phyloP scores from a whole-genome alignment of 768 basidiomycete species.

The Trametes elegans region DNA sequence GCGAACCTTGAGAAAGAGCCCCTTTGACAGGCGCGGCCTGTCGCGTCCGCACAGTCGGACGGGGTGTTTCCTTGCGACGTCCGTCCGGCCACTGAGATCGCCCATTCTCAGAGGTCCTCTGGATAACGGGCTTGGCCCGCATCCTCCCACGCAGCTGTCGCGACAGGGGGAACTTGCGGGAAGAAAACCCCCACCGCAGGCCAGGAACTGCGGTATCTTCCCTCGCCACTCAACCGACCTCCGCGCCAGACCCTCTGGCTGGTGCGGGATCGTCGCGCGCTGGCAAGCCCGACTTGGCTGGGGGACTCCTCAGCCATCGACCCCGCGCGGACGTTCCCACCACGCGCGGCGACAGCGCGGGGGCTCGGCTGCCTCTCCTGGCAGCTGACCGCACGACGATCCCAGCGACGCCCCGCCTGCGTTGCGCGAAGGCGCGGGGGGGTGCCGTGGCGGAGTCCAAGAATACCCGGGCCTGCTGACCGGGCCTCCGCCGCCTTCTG shows the following conservation, averaged over 20 bases:
- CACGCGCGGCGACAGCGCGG: background rate
- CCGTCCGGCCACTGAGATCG: background rate
- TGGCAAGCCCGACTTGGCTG: background rate
- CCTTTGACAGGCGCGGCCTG: background rate
- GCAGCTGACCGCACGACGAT: constrained; percentile 16
- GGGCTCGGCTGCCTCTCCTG: background rate
- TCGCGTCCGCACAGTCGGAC: background rate
- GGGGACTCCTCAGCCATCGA: no score
- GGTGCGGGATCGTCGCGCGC: no score
- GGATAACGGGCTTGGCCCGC: background rate
- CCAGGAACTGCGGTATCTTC: background rate
- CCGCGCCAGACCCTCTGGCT: no score
- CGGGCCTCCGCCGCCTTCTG: background rate
- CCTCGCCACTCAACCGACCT: no score
- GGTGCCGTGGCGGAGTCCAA: constrained; percentile 2
- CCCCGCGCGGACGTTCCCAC: constrained; percentile 2
- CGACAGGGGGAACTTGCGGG: background rate
- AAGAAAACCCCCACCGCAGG: background rate
- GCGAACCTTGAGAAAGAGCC: background rate
- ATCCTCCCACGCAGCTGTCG: background rate
- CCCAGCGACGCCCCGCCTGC: background rate
- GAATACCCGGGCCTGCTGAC: constrained; percentile 11
- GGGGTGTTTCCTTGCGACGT: background rate
- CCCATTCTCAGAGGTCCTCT: background rate
- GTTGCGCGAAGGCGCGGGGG: background rate